Evolutionary conservation across 768 basidiomycete genomes (phyloP).

Genomic region (Crepidotus variabilis): DNA sequence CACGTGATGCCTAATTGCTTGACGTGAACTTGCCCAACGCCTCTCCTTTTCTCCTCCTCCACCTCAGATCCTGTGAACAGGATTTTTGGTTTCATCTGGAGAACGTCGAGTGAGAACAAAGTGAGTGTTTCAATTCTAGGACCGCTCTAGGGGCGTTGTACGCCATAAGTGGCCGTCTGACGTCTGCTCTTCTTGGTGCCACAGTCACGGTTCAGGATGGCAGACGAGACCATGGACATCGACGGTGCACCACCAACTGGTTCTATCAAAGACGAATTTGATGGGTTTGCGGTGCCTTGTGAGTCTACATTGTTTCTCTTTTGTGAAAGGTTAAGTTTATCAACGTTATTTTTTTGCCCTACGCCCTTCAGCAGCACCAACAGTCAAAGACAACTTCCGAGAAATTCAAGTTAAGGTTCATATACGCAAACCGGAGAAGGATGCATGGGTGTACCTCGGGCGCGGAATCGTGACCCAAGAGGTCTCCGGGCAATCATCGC

Average conservation of each 20-base stretch:
- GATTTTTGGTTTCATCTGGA: not conserved
- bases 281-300: conserved; percentile 12
- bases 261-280: conserved; percentile 7
- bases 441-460: conserved; percentile 80
- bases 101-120: not conserved
- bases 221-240: conserved; percentile 41
- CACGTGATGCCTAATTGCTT: conserved; percentile 30
- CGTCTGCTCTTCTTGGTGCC: not conserved
- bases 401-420: conserved; percentile 86
- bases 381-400: conserved; percentile 56
- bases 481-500: conserved; percentile 68
- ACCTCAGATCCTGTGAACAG: not conserved
- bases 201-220: conserved; percentile 23
- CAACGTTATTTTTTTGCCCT: conserved; percentile 1
- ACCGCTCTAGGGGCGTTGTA: not conserved
- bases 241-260: conserved; percentile 23
- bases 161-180: not conserved
- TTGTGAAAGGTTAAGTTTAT: not conserved
- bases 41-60: not conserved
- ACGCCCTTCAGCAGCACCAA: conserved; percentile 10
- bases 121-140: not conserved
- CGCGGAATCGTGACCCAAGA: conserved; percentile 77
- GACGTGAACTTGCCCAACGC: conserved; percentile 14
- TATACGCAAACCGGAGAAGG: conserved; percentile 72
- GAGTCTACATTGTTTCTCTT: not conserved